phyloP scores from a whole-genome alignment of 495 filamentous ascomycete species.

The Penicillium turbatum region DNA sequence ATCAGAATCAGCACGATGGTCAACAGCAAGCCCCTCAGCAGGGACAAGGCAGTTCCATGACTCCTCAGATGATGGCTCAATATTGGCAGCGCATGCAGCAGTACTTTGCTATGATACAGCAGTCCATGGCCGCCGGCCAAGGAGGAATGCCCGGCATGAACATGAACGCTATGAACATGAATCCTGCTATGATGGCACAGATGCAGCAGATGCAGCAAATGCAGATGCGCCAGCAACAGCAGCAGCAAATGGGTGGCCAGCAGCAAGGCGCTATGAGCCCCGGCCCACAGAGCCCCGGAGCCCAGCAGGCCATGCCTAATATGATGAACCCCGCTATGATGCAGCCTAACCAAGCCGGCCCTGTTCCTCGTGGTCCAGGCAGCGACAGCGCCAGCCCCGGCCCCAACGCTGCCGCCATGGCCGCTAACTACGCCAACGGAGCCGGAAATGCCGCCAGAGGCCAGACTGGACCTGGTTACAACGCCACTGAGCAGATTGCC shows the following conservation, averaged over 20 bases:
- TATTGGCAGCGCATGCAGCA: slow-evolving; percentile 98
- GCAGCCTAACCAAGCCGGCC: slow-evolving; percentile 53
- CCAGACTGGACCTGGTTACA: slow-evolving; percentile 54
- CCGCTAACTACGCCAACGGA: slow-evolving; percentile 26
- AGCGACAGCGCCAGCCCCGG: slow-evolving; percentile 16
- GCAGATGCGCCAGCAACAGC: slow-evolving; percentile 39
- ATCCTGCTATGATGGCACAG: slow-evolving; percentile 76
- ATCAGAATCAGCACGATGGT: slow-evolving; percentile 43
- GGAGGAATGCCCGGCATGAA: slow-evolving; percentile 54
- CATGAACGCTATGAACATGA: slow-evolving; percentile 74
- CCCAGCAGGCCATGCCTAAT: slow-evolving; percentile 39
- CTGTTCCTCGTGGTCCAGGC: slow-evolving; percentile 11
- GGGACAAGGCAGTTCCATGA: slow-evolving; percentile 61
- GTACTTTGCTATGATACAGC: slow-evolving; percentile 92
- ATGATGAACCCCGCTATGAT: slow-evolving; percentile 64
- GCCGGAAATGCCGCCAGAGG: slow-evolving; percentile 7
- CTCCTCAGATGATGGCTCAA: slow-evolving; percentile 94
- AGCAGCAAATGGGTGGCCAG: slow-evolving; percentile 45
- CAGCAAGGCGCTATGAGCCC: slow-evolving; percentile 45
- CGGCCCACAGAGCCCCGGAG: slow-evolving; percentile 41
- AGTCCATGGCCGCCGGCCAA: slow-evolving; percentile 54
- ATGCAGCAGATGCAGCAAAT: slow-evolving; percentile 69
- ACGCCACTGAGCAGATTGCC: slow-evolving; percentile 69
- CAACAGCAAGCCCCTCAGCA: slow-evolving; percentile 49
- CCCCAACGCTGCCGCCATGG: slow-evolving; percentile 5